These are phyloP conservation scores for Symbiodinium natans DNA, from an alignment of 73 alveolate species.

Conservation along the genomic window DNA sequence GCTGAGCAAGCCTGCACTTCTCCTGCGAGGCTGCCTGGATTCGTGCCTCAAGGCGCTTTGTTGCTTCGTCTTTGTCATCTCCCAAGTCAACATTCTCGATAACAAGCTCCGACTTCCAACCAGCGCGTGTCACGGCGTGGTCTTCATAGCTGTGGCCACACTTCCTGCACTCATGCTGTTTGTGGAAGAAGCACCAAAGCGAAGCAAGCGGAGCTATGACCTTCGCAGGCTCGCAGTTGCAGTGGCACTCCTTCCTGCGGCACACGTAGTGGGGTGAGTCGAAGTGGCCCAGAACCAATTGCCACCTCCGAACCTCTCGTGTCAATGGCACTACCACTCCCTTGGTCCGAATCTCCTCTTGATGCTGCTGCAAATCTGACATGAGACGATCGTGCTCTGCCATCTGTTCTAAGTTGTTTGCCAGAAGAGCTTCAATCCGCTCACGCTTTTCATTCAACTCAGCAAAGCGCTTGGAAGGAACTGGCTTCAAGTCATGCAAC, in stretches of 20 bases:
- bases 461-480: not conserved
- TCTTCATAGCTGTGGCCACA: constrained; percentile 3
- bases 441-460: constrained; percentile 62
- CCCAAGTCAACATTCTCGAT: constrained; percentile 35
- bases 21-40: constrained; percentile 10
- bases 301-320: constrained; percentile 19
- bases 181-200: constrained; percentile 66
- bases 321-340: constrained; percentile 10
- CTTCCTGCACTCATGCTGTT: not conserved
- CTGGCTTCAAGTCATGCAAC: not conserved
- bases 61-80: constrained; percentile 1
- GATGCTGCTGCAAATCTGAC: constrained; percentile 36
- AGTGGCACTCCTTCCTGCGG: constrained; percentile 30
- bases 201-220: constrained; percentile 36
- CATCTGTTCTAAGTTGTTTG: constrained; percentile 28
- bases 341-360: not conserved
- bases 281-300: not conserved
- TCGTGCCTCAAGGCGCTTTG: not conserved
- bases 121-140: constrained; percentile 43
- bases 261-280: constrained; percentile 1
- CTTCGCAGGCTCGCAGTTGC: constrained; percentile 15
- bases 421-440: constrained; percentile 10
- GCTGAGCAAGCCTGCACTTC: not conserved
- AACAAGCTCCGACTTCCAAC: constrained; percentile 16
- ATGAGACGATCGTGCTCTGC: constrained; percentile 13